These are phyloP conservation scores for rapeseed (Brassica napus) DNA, from an alignment of 345 rosid species.

Conservation along the genomic window DNA sequence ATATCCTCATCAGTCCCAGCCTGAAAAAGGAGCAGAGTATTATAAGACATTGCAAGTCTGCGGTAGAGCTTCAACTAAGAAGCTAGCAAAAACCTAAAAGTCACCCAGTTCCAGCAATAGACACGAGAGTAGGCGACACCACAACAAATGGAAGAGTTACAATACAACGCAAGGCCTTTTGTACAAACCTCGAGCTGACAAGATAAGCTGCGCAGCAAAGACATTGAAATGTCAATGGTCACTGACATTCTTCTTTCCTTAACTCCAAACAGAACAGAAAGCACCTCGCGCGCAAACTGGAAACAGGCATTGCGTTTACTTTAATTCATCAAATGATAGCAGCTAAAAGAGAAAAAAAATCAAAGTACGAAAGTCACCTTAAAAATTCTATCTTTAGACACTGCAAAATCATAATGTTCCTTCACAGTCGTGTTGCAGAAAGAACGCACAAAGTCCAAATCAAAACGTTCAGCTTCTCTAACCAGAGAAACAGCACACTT, in stretches of 20 bases:
- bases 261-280: slow-evolving; percentile 55
- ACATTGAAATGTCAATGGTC: slow-evolving; percentile 42
- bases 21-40: slow-evolving; percentile 43
- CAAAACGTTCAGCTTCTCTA: slow-evolving; percentile 51
- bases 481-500: slow-evolving; percentile 56
- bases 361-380: slow-evolving; percentile 51
- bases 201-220: slow-evolving; percentile 48
- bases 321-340: background rate
- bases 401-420: slow-evolving; percentile 53
- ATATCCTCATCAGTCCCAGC: slow-evolving; percentile 44
- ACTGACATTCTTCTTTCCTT: slow-evolving; percentile 43
- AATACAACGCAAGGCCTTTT: slow-evolving; percentile 5
- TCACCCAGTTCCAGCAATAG: slow-evolving; percentile 10
- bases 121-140: slow-evolving; percentile 19
- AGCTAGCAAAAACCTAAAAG: slow-evolving; percentile 21
- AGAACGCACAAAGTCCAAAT: slow-evolving; percentile 44
- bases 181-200: slow-evolving; percentile 58
- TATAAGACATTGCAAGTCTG: background rate
- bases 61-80: slow-evolving; percentile 3
- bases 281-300: slow-evolving; percentile 70
- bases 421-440: slow-evolving; percentile 51
- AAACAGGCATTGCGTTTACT: background rate
- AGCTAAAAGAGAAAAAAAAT: slow-evolving; percentile 8
- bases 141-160: slow-evolving; percentile 4
- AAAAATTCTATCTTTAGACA: slow-evolving; percentile 57